These are phyloP conservation scores for Leccinum aurantiacum DNA, from an alignment of 768 basidiomycete species.

Conservation along the genomic window DNA sequence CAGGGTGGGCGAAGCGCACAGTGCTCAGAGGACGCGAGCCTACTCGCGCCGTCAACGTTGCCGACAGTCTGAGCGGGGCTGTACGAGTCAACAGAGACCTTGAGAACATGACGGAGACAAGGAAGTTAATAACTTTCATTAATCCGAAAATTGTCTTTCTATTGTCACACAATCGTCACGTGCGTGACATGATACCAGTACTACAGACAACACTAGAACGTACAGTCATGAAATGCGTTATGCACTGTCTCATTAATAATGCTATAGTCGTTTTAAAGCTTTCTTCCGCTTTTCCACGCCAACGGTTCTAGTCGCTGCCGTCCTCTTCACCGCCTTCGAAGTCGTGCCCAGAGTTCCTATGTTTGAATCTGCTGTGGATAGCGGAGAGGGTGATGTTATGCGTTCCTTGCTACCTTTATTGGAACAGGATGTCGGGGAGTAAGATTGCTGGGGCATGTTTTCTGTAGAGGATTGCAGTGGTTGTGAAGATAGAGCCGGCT, in stretches of 20 bases:
- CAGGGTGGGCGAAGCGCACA: slow-evolving; percentile 8
- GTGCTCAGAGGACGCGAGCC: slow-evolving; percentile 17
- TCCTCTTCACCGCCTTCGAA: slow-evolving; percentile 67
- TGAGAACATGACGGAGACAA: slow-evolving; percentile 20
- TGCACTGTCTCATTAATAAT: slow-evolving; percentile 1
- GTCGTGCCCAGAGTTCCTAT: slow-evolving; percentile 42
- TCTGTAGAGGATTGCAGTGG: slow-evolving; percentile 36
- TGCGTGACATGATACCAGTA: slow-evolving; percentile 8
- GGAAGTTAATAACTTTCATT: not conserved
- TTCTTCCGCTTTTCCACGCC: slow-evolving; percentile 86
- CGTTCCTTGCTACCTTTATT: slow-evolving; percentile 50
- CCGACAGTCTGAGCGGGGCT: slow-evolving; percentile 11
- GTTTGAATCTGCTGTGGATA: slow-evolving; percentile 72
- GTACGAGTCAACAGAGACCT: slow-evolving; percentile 23
- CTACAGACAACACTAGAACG: slow-evolving; percentile 1
- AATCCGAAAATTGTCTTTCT: slow-evolving; percentile 16
- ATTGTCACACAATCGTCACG: slow-evolving; percentile 25
- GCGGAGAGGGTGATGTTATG: slow-evolving; percentile 65
- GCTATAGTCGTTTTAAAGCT: slow-evolving; percentile 74
- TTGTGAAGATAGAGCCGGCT: slow-evolving; percentile 42
- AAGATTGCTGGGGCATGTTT: slow-evolving; percentile 43
- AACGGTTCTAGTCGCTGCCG: slow-evolving; percentile 52
- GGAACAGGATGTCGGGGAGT: slow-evolving; percentile 33
- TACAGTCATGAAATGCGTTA: slow-evolving; percentile 9
- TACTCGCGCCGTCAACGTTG: slow-evolving; percentile 5